Base-by-base conservation (phyloP, 192 early-diverging fungal genomes). In the Spizellomyces punctatus region DNA sequence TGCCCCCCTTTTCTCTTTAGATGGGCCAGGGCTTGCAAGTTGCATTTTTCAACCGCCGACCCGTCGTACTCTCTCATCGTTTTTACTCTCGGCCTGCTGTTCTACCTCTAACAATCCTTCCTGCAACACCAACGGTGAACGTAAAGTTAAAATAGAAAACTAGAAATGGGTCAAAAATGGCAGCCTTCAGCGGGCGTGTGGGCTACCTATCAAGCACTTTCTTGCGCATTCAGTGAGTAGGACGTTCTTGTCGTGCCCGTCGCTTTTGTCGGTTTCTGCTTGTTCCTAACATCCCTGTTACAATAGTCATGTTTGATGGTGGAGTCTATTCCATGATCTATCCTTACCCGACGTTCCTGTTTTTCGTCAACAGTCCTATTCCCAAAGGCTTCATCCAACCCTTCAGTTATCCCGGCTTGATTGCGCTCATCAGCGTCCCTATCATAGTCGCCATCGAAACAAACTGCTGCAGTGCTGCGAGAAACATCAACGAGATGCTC, bases 161-260 rank as follows among this genome's bases (percentile, higher is more conserved):
- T 36, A 36, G 27, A 36, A 2, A 36, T 36, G 27, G 27, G 27
- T 36, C 27, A 66, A 63, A 73, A 73, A n/a, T 36, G 73, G 67
- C 17, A 61, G 54, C 56, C 74, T 45, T 50, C 67, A 12, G 59
- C 67, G 6, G 67, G 14, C n/a, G 74, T 73, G 9, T 76, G 74
- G 74, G 74, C 48, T 1, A 74, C 27, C 41, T 76, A 55, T 49
- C 74, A 76, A 41, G 27, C 70, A 8, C 55, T 74, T 27, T 59
- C 59, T 10, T 42, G 36, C 58, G 72, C 62, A n/a, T 42, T 64
- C 12, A 21, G 65, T 66, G 63, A 66, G 65, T 64, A 14, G n/a
- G n/a, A 16, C n/a, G 21, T 36, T 36, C 27, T 36, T 36, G 27
- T 36, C n/a, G n/a, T n/a, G n/a, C n/a, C n/a, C n/a, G n/a, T 36